Base-by-base conservation (phyloP, 805 yeast genomes). In the Grigorovia yakushimaensis region DNA sequence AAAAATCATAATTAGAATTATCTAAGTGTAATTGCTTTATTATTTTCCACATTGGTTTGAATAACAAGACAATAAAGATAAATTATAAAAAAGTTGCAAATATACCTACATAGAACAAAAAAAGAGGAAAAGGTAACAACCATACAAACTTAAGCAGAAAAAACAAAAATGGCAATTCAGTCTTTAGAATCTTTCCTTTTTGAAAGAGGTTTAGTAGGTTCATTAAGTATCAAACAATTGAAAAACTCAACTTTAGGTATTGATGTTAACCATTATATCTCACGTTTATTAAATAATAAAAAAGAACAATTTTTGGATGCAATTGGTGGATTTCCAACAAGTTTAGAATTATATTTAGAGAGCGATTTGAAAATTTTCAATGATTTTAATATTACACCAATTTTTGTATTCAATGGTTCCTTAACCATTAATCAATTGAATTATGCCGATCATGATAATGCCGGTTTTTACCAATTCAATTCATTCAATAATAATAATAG, bases 231-330 rank as follows among this genome's bases (percentile, higher is more conserved):
- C 55, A 84, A 82, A 36, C 67, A 78, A 3, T 69, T 88, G 48
- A 76, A 72, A 48, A 79, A 81, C 57, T 76, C 89, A 23, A 76
- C 82, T 15, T 68, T 88, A 45, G 96, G 95, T 47, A 84, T 88
- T 41, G 96, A 88, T 61, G 93, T 82, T 13, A 84, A 79, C 53
- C 88, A 87, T 60, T 88, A 87, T 58, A 64, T 87, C 37, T 70
- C 84, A 22, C 67, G 86, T 46, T 70, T 84, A 40, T 65, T 84
- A 50, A 58, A 81, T 5, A 70, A 70, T 54, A 80, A 79, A 53
- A 79, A 78, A 47, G 95, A 86, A 54, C 82, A 82, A 43, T 77
- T 76, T 50, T 63, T 80, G 39, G 83, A 81, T 44, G 95, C 93
- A 9, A 74, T 84, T 52, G 95, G 95, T 21, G 95, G 95, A 0